A percentile compares a stretch with the other conserved stretches of the same genome.
Conservation (phyloP, 139 green algal species). For the Chlorella sp. region DNA sequence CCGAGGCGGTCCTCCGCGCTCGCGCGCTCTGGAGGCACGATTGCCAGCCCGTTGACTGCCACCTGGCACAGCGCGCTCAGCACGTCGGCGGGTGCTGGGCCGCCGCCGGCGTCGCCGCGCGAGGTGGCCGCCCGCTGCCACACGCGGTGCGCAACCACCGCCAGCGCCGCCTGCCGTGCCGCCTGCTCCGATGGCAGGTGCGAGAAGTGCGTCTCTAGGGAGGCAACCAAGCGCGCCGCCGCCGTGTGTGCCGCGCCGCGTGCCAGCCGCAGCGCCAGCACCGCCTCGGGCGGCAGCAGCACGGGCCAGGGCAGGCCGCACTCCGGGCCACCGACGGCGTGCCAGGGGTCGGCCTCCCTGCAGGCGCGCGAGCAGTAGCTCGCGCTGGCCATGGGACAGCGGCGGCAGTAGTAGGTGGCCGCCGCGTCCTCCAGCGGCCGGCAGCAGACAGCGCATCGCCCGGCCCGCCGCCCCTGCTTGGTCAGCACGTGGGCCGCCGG, state of each 20-base stretch:
- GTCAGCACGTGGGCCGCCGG: conserved; percentile 30
- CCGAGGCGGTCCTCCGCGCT: conserved; percentile 9
- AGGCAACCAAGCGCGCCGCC: conserved; percentile 1
- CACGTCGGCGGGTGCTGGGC: not conserved
- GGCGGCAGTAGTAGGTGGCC: conserved; percentile 25
- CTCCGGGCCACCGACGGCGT: conserved; percentile 39
- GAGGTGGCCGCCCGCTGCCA: not conserved
- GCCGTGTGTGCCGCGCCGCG: not conserved
- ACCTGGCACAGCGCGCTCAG: conserved; percentile 23
- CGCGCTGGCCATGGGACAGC: conserved; percentile 33
- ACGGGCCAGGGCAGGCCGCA: conserved; percentile 53
- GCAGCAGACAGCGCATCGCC: conserved; percentile 32
- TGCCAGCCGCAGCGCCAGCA: conserved; percentile 42
- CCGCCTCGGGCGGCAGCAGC: conserved; percentile 47
- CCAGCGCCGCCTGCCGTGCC: conserved; percentile 10
- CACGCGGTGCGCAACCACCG: conserved; percentile 6
- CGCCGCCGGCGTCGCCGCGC: not conserved
- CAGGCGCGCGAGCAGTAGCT: conserved; percentile 50
- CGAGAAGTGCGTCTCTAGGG: conserved; percentile 14
- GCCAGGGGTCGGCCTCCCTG: conserved; percentile 21
- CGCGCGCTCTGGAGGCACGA: conserved; percentile 20
- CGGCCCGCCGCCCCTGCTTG: conserved; percentile 30
- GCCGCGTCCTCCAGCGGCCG: not conserved
- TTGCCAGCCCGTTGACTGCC: conserved; percentile 40
- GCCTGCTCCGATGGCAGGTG: not conserved